These are phyloP conservation scores for Hypoxylon sp. DNA, from an alignment of 2,329 filamentous ascomycete genomes.

Conservation along the genomic window DNA sequence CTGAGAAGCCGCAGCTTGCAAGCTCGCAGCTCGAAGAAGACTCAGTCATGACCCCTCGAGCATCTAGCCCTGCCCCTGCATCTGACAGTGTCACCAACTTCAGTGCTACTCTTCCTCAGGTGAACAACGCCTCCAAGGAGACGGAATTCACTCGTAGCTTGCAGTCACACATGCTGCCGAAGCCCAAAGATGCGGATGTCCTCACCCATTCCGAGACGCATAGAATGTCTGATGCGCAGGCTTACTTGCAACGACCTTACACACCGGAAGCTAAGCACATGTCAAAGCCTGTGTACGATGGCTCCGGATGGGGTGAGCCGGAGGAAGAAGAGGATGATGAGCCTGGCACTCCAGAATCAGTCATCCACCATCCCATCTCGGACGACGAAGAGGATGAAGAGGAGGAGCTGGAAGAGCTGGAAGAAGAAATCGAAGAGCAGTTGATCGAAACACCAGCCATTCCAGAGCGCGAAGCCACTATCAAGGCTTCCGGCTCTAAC, in stretches of 20 bases:
- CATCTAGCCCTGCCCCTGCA: constrained; percentile 50
- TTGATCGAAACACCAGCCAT: constrained; percentile 67
- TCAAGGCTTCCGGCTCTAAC: constrained; percentile 79
- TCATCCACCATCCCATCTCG: constrained; percentile 78
- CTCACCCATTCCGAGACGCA: constrained; percentile 45
- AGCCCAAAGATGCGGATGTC: constrained; percentile 49
- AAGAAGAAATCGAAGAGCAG: constrained; percentile 33
- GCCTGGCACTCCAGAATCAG: constrained; percentile 83
- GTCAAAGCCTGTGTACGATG: constrained; percentile 70
- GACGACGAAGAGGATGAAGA: constrained; percentile 50
- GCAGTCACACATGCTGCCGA: constrained; percentile 57
- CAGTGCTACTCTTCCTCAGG: constrained; percentile 50
- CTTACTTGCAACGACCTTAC: constrained; percentile 51
- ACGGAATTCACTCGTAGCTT: constrained; percentile 54
- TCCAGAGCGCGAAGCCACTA: constrained; percentile 84
- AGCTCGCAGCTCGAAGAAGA: constrained; percentile 51
- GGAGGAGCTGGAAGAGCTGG: constrained; percentile 44
- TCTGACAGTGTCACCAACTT: constrained; percentile 43
- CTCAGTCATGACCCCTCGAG: constrained; percentile 59
- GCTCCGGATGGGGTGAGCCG: constrained; percentile 61
- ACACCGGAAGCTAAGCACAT: constrained; percentile 59
- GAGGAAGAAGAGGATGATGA: constrained; percentile 48
- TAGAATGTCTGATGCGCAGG: constrained; percentile 50
- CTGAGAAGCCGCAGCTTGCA: constrained; percentile 35
- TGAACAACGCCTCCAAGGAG: constrained; percentile 46